A percentile compares a stretch with the other conserved stretches of the same genome.
These are phyloP conservation scores for Ilex asprella DNA, from an alignment of 257 asterid genomes.

Conservation along the genomic window DNA sequence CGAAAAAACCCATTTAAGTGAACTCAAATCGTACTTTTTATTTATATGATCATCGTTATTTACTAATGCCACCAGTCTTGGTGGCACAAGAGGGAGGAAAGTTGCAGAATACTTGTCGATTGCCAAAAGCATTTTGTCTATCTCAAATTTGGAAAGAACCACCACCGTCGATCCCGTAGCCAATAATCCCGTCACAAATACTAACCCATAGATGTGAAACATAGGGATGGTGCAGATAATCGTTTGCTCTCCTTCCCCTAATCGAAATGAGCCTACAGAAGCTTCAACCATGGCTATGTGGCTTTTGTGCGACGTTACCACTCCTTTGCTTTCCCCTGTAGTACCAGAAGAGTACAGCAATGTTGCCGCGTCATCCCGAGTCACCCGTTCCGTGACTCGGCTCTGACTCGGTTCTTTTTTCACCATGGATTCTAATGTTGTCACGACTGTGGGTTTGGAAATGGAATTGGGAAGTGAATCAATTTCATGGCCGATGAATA, in stretches of 20 bases:
- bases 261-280: background rate
- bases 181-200: background rate
- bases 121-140: background rate
- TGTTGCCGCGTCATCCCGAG: background rate
- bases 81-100: background rate
- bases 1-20: background rate
- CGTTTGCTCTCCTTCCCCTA: background rate
- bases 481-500: background rate
- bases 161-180: background rate
- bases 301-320: background rate
- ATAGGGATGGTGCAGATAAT: background rate
- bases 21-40: background rate
- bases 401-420: background rate
- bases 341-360: background rate
- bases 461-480: background rate
- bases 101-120: background rate
- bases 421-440: background rate
- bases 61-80: background rate
- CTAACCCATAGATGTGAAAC: background rate
- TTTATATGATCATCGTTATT: background rate
- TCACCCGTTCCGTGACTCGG: background rate
- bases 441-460: background rate
- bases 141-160: background rate
- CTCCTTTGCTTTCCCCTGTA: background rate
- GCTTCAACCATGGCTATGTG: background rate